These are phyloP conservation scores for Yamadazyma sp. DNA, from an alignment of 1,139 yeast genomes.

Conservation along the genomic window DNA sequence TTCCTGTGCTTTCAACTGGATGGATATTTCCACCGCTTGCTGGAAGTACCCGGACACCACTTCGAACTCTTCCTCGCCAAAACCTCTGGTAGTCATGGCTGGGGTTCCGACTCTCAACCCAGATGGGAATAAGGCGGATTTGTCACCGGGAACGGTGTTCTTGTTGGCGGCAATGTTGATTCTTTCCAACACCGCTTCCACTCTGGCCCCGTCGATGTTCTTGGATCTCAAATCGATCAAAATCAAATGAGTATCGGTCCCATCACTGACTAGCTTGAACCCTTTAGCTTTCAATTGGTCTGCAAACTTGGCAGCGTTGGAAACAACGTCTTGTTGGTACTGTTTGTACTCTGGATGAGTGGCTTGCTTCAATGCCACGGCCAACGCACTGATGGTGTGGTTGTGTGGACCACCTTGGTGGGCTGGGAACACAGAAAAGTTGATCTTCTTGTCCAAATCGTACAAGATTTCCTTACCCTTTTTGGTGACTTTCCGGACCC, in stretches of 20 bases:
- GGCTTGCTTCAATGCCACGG: conserved; percentile 93
- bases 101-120: conserved; percentile 98
- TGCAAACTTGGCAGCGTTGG: conserved; percentile 79
- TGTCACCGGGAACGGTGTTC: conserved; percentile 95
- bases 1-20: conserved; percentile 59
- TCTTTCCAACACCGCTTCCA: conserved; percentile 86
- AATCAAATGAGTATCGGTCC: conserved; percentile 93
- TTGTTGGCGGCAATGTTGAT: conserved; percentile 93
- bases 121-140: conserved; percentile 91
- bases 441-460: conserved; percentile 86
- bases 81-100: conserved; percentile 97
- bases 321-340: conserved; percentile 80
- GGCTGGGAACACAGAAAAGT: conserved; percentile 97
- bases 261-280: conserved; percentile 81
- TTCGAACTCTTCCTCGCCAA: conserved; percentile 73
- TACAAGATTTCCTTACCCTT: conserved; percentile 85
- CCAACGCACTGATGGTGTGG: conserved; percentile 93
- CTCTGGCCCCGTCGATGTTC: conserved; percentile 93
- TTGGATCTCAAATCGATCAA: conserved; percentile 81
- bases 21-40: conserved; percentile 69
- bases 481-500: conserved; percentile 79
- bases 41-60: conserved; percentile 78
- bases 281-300: conserved; percentile 65
- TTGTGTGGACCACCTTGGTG: conserved; percentile 99
- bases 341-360: conserved; percentile 79